phyloP scores from a whole-genome alignment of 2,329 filamentous ascomycete species.

The Xylaria hypoxylon region DNA sequence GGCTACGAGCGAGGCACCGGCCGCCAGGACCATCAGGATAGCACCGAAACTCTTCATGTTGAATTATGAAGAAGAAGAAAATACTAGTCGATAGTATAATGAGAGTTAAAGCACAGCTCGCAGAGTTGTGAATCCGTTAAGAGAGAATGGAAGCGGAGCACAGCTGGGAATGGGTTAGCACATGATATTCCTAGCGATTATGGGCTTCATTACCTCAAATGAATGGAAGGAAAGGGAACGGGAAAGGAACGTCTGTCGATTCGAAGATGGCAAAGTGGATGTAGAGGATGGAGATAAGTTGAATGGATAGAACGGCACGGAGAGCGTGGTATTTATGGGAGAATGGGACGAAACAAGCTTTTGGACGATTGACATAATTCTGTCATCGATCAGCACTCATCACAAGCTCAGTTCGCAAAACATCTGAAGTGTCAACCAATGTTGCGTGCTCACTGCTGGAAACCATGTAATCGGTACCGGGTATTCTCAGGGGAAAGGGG shows the following conservation, averaged over 20 bases:
- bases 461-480: slow-evolving; percentile 11
- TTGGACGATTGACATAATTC: slow-evolving; percentile 19
- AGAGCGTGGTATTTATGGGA: slow-evolving; percentile 30
- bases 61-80: slow-evolving; percentile 43
- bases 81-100: slow-evolving; percentile 38
- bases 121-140: slow-evolving; percentile 31
- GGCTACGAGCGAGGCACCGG: slow-evolving; percentile 52
- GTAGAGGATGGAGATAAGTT: slow-evolving; percentile 30
- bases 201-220: slow-evolving; percentile 42
- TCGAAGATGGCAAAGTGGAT: slow-evolving; percentile 39
- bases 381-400: not conserved
- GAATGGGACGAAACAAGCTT: slow-evolving; percentile 21
- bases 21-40: slow-evolving; percentile 53
- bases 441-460: slow-evolving; percentile 18
- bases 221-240: slow-evolving; percentile 40
- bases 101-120: slow-evolving; percentile 33
- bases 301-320: slow-evolving; percentile 36
- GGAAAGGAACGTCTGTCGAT: slow-evolving; percentile 15
- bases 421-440: slow-evolving; percentile 27
- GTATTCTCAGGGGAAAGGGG: not conserved
- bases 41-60: slow-evolving; percentile 57
- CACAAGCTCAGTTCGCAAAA: slow-evolving; percentile 33
- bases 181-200: not conserved
- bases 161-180: slow-evolving; percentile 45
- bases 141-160: slow-evolving; percentile 44